Evolutionary conservation across 1,284 basidiomycete species (phyloP).

Genomic region (Thelephora terrestris): DNA sequence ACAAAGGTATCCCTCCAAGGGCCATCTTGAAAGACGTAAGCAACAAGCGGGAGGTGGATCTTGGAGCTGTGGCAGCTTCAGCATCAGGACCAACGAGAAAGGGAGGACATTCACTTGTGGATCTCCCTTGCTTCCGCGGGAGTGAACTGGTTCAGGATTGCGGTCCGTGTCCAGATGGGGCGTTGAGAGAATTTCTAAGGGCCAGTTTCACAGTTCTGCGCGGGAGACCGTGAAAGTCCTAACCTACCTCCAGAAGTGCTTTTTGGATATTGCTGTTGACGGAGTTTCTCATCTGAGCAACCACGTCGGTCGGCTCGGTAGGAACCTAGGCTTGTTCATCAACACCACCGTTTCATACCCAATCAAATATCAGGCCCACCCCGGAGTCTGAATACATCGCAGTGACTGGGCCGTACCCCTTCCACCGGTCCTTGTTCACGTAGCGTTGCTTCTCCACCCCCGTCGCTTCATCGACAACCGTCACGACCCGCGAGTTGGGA

Average conservation of each 20-base stretch:
- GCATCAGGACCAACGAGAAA: not conserved
- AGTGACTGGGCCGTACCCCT: conserved; percentile 61
- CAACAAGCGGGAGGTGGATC: conserved; percentile 54
- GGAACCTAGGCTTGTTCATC: conserved; percentile 47
- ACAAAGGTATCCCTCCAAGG: conserved; percentile 90
- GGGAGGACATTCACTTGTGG: conserved; percentile 43
- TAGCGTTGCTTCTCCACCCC: conserved; percentile 74
- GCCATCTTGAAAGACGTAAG: conserved; percentile 88
- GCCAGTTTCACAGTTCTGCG: conserved; percentile 28
- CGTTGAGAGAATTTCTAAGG: conserved; percentile 42
- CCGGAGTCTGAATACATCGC: conserved; percentile 56
- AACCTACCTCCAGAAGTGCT: not conserved
- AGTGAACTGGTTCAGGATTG: conserved; percentile 78
- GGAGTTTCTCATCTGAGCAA: conserved; percentile 16
- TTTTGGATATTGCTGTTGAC: conserved; percentile 1
- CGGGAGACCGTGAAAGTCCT: not conserved
- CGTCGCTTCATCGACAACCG: conserved; percentile 57
- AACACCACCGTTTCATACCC: not conserved
- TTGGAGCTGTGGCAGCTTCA: conserved; percentile 46
- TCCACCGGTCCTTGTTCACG: conserved; percentile 74
- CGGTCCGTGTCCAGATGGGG: conserved; percentile 83
- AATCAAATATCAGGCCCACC: conserved; percentile 27
- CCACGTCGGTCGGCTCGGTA: conserved; percentile 45
- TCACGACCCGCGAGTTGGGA: conserved; percentile 57
- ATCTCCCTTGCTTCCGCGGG: conserved; percentile 58